Percentiles rank a stretch among this genome's conserved stretches.
Conservation (phyloP, 208 protist genomes). For the Acanthamoeba lenticulata region DNA sequence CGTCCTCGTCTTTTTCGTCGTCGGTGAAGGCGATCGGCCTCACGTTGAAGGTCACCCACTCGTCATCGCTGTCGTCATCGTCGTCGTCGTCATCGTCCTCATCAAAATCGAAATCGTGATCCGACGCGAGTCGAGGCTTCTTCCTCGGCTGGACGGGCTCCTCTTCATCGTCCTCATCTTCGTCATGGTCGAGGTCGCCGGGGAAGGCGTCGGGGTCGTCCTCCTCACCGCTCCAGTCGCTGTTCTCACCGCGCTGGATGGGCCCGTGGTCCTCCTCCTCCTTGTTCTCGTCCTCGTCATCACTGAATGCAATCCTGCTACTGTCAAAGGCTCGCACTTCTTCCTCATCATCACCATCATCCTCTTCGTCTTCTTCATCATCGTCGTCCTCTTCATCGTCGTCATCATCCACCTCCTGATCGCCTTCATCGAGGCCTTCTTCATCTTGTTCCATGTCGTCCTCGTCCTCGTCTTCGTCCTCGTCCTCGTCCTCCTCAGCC, state of each 20-base stretch:
- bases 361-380: neutral
- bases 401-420: neutral
- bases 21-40: neutral
- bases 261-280: neutral
- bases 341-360: neutral
- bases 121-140: neutral
- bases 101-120: no score
- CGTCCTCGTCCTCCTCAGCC: neutral
- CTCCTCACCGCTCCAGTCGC: neutral
- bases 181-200: neutral
- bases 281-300: neutral
- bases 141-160: neutral
- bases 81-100: neutral
- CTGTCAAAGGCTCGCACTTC: neutral
- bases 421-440: neutral
- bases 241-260: neutral
- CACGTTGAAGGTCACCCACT: no score
- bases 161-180: neutral
- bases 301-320: neutral
- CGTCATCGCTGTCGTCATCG: neutral
- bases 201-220: neutral
- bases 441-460: neutral
- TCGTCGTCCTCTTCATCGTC: neutral
- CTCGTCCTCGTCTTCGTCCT: no score
- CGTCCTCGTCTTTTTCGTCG: neutral